These are phyloP conservation scores for Acanthamoeba castellanii DNA, from an alignment of 208 protist species.

Conservation along the genomic window DNA sequence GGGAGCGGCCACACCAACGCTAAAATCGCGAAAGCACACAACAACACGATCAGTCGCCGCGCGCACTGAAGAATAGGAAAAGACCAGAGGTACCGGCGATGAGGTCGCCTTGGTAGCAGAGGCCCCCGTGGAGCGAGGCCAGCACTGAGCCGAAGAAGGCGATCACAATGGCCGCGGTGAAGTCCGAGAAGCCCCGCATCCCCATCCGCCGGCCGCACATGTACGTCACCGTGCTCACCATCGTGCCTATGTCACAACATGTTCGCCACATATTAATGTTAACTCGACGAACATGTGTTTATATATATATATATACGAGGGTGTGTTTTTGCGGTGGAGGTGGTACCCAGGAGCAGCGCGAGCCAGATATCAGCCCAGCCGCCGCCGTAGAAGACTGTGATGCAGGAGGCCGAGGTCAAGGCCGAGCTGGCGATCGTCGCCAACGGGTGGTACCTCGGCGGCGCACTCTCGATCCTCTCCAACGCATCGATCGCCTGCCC, in stretches of 20 bases:
- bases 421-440: not conserved
- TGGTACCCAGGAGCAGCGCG: not conserved
- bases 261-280: not conserved
- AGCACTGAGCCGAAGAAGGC: not conserved
- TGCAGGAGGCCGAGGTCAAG: not conserved
- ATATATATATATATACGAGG: too few relatives aligned
- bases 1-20: not conserved
- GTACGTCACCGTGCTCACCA: not conserved
- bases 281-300: not conserved
- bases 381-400: not conserved
- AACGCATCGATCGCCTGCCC: not conserved
- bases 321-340: too few relatives aligned
- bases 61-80: too few relatives aligned
- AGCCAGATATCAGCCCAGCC: not conserved
- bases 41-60: too few relatives aligned
- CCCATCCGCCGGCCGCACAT: not conserved
- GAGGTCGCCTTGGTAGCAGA: not conserved
- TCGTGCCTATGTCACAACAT: not conserved
- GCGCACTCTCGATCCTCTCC: not conserved
- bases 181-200: not conserved
- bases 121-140: not conserved
- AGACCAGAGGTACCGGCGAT: not conserved
- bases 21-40: too few relatives aligned
- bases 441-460: not conserved
- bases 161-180: not conserved